Conservation (phyloP, 2,329 filamentous ascomycete species). For the Lasiodiplodia theobromae region DNA sequence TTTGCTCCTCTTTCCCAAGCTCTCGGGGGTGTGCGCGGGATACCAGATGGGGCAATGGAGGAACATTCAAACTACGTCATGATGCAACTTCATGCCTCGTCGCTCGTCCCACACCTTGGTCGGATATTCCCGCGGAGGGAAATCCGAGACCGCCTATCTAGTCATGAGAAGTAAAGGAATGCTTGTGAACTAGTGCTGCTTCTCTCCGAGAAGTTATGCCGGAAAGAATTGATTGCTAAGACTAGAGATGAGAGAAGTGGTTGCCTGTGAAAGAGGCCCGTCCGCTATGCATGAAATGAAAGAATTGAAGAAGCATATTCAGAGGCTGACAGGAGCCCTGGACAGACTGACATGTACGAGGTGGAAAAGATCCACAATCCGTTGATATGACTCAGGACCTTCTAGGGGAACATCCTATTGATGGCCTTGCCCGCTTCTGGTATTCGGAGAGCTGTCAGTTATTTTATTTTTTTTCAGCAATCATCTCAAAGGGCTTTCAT, state of each 20-base stretch:
- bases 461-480: background rate
- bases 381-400: background rate
- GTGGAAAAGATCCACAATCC: background rate
- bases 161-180: background rate
- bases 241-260: background rate
- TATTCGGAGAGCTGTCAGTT: background rate
- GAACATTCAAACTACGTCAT: background rate
- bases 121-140: background rate
- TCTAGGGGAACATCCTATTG: conserved; percentile 10
- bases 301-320: background rate
- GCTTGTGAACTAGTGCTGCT: background rate
- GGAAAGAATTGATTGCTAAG: background rate
- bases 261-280: background rate
- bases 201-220: background rate
- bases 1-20: background rate
- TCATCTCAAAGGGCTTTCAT: background rate
- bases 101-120: background rate
- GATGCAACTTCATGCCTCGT: background rate
- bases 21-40: background rate
- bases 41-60: background rate
- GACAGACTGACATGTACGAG: background rate
- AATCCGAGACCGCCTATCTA: background rate
- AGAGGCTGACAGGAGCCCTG: background rate
- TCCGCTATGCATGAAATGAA: background rate
- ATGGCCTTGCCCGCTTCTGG: background rate